A percentile compares a stretch with the other conserved stretches of the same genome.
Evolutionary conservation across 2,329 filamentous ascomycete species (phyloP).

Genomic region (Colletotrichum theobromicola): DNA sequence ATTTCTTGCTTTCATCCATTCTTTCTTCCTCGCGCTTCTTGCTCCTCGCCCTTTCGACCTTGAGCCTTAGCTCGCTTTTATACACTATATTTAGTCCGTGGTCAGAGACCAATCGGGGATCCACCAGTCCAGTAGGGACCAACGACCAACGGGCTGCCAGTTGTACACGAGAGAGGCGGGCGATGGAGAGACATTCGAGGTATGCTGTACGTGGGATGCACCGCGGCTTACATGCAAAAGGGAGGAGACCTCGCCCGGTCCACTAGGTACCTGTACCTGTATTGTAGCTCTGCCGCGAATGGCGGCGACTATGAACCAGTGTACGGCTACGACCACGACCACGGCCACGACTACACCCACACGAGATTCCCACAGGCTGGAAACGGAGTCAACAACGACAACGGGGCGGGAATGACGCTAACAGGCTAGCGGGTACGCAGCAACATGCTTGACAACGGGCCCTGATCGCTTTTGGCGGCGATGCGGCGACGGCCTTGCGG

Average conservation of each 20-base stretch:
- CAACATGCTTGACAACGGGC: constrained; percentile 7
- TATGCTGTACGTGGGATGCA: constrained; percentile 15
- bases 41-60: neutral
- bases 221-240: constrained; percentile 10
- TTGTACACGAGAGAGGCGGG: neutral
- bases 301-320: neutral
- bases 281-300: neutral
- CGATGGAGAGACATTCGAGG: constrained; percentile 5
- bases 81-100: constrained; percentile 17
- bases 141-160: constrained; percentile 5
- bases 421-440: neutral
- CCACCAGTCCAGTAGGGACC: neutral
- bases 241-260: neutral
- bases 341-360: neutral
- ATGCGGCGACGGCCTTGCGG: constrained; percentile 8
- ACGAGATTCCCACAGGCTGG: constrained; percentile 19
- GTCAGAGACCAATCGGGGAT: neutral
- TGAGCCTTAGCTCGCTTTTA: neutral
- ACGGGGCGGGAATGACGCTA: constrained; percentile 18
- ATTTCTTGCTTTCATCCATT: neutral
- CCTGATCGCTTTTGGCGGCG: constrained; percentile 13
- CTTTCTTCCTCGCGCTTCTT: neutral
- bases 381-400: constrained; percentile 3
- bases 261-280: neutral
- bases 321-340: neutral